phyloP scores from a whole-genome alignment of 306 rosid species.

The Luffa aegyptiaca region DNA sequence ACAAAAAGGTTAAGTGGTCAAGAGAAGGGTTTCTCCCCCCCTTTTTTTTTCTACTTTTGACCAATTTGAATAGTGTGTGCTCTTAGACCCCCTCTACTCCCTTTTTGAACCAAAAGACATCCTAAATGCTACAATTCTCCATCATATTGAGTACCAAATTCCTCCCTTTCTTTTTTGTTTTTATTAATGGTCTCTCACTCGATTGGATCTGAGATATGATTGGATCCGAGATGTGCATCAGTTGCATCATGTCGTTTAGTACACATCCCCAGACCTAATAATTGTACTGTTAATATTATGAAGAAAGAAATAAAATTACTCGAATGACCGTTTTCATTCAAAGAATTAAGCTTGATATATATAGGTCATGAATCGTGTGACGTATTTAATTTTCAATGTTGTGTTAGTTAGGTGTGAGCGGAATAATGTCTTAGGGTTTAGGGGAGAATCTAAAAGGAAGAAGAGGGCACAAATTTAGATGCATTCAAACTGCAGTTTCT shows the following conservation, averaged over 20 bases:
- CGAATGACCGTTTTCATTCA: too few species aligned
- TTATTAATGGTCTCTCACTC: neutral
- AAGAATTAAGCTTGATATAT: too few species aligned
- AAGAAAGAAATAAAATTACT: too few species aligned
- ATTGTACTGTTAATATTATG: too few species aligned
- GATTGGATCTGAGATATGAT: neutral
- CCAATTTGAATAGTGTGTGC: conserved; percentile 8
- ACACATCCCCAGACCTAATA: too few species aligned
- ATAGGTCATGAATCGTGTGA: too few species aligned
- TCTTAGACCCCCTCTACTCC: neutral
- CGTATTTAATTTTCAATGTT: neutral
- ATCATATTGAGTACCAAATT: neutral
- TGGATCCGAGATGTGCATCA: neutral
- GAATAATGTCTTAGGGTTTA: neutral
- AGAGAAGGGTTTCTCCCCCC: neutral
- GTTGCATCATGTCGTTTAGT: too few species aligned
- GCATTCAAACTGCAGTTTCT: conserved; percentile 10
- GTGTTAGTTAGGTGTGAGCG: neutral
- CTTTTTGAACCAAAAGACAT: neutral
- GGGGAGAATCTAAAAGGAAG: neutral
- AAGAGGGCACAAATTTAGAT: conserved; percentile 1
- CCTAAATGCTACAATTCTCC: neutral
- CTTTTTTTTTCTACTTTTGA: conserved; percentile 12
- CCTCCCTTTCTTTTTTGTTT: neutral
- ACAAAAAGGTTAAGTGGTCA: conserved; percentile 3